A percentile compares a stretch with the other conserved stretches of the same genome.
Evolutionary conservation across 2,329 filamentous ascomycete species (phyloP).

Genomic region (Kalmusia sp.): DNA sequence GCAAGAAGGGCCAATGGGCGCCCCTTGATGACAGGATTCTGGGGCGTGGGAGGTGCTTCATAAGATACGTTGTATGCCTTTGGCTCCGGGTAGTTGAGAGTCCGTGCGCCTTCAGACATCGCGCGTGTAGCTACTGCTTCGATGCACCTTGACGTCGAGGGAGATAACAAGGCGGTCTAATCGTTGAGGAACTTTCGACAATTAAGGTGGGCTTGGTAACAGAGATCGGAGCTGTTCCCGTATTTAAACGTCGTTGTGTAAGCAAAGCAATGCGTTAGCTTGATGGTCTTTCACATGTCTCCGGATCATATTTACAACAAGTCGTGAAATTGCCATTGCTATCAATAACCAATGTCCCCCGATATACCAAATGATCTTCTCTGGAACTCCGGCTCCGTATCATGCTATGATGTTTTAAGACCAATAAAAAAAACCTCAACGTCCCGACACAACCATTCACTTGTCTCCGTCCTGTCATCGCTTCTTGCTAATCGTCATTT

Average conservation of each 20-base stretch:
- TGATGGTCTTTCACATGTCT: neutral
- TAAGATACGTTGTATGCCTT: slow-evolving; percentile 41
- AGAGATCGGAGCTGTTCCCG: neutral
- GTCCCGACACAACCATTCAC: neutral
- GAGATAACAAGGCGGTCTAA: neutral
- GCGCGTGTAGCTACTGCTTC: slow-evolving; percentile 9
- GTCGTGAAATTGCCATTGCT: neutral
- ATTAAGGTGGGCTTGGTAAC: no score
- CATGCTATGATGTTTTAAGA: slow-evolving; percentile 10
- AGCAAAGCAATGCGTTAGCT: neutral
- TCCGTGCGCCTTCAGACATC: slow-evolving; percentile 30
- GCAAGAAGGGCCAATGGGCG: slow-evolving; percentile 67
- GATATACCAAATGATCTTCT: slow-evolving; percentile 5
- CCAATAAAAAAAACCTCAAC: slow-evolving; percentile 4
- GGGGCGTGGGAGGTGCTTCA: slow-evolving; percentile 43
- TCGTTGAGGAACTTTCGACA: neutral
- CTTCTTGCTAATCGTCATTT: slow-evolving; percentile 6
- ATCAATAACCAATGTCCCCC: neutral
- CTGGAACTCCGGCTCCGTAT: slow-evolving; percentile 11
- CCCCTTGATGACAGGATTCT: slow-evolving; percentile 76
- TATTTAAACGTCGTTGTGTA: neutral
- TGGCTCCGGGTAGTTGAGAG: slow-evolving; percentile 45
- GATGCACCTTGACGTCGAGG: no score
- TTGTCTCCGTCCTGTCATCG: neutral
- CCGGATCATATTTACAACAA: neutral